Base-by-base conservation (phyloP, 768 basidiomycete species). In the Cystofilobasidium ferigula region DNA sequence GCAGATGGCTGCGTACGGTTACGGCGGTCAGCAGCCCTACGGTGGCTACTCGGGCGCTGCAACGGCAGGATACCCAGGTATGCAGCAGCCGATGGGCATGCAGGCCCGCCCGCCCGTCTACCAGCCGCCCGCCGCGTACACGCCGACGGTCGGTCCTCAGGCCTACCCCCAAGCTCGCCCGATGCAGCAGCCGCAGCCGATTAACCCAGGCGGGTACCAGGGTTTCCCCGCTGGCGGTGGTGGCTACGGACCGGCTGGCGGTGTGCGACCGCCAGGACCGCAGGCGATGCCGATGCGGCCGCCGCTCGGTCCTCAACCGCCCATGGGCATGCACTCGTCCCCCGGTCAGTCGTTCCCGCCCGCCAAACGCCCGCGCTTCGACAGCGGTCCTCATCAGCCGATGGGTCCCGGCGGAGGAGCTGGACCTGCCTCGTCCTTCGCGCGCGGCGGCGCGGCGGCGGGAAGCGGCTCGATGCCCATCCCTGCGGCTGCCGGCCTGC, bases 301-400 rank as follows among this genome's bases (percentile, higher is more conserved):
- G 57, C 34, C 35, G 3, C 32, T 60, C n/a, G 58, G 58, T 2
- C 43, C 28, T 24, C 38, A 60, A 24, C 35, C 7, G 26, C 58
- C 58, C 4, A 30, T 28, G 18, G 51, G 51, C 30, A 32, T 54
- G 28, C 51, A 54, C 28, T 14, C 51, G 3, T 54, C 51, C 13
- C 51, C 51, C 4, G 32, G 16, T 18, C 51, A 54, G 30, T 64
- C 67, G n/a, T 71, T 74, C 63, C 92, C 92, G 12, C 91, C 92
- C 3, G 90, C 90, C 1, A 95, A 95, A 75, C 80, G 92, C 61
- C 89, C 86, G 71, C 83, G 90, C 48, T 92, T 92, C 72, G 92
- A 94, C 82, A 12, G 73, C 73, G 74, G 76, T 71, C 77, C 79
- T 72, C 78, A 78, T 61, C 70, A 76, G 66, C 73, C 79, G 51